A percentile compares a stretch with the other conserved stretches of the same genome.
Evolutionary conservation across 345 rosid genomes (phyloP).

Genomic region (Hibiscus trionum): DNA sequence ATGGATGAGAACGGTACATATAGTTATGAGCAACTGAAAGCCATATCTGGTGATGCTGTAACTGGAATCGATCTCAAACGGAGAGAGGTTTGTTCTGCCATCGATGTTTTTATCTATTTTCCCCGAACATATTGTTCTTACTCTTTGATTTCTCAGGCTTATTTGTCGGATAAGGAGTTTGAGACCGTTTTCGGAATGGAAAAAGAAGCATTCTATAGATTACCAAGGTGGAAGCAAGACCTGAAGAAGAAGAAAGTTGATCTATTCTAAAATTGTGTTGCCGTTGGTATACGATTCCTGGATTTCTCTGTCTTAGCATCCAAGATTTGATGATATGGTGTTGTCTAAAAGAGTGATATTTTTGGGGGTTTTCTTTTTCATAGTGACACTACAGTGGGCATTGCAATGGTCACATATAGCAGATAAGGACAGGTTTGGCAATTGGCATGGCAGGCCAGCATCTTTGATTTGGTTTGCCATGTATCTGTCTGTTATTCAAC

Average conservation of each 20-base stretch:
- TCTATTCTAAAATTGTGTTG: slow-evolving; percentile 44
- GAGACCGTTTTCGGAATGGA: slow-evolving; percentile 55
- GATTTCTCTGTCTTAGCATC: slow-evolving; percentile 21
- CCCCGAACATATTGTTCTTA: neutral
- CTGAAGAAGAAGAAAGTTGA: slow-evolving; percentile 76
- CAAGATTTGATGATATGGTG: slow-evolving; percentile 22
- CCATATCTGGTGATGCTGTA: slow-evolving; percentile 80
- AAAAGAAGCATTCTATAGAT: slow-evolving; percentile 69
- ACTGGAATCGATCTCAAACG: slow-evolving; percentile 83
- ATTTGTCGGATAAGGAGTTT: slow-evolving; percentile 81
- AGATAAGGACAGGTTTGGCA: slow-evolving; percentile 22
- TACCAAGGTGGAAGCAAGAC: slow-evolving; percentile 99
- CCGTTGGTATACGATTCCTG: slow-evolving; percentile 7
- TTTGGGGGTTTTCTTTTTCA: neutral
- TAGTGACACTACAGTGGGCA: slow-evolving; percentile 11
- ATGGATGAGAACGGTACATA: slow-evolving; percentile 46
- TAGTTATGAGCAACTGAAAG: slow-evolving; percentile 79
- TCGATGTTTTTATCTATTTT: neutral
- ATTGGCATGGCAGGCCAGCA: slow-evolving; percentile 19
- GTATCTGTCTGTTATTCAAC: slow-evolving; percentile 24
- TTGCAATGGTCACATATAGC: slow-evolving; percentile 25
- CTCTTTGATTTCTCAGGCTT: slow-evolving; percentile 34
- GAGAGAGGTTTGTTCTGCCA: slow-evolving; percentile 67
- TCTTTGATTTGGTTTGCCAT: slow-evolving; percentile 23
- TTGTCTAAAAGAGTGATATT: slow-evolving; percentile 24